Base-by-base conservation (phyloP, 768 basidiomycete genomes). In the Amanita subjunquillea region DNA sequence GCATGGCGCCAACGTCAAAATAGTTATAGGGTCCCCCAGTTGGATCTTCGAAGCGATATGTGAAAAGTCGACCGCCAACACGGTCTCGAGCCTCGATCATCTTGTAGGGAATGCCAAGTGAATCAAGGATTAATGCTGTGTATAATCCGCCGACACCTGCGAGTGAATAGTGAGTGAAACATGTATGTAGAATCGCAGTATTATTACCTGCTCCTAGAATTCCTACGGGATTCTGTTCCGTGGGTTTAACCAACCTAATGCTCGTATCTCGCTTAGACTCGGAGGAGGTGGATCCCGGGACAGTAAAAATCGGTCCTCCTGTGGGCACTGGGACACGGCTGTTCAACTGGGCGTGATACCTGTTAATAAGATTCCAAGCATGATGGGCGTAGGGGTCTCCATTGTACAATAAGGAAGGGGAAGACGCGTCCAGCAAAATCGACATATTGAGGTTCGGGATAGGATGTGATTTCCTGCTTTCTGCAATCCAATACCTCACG, bases 1-100 rank as follows among this genome's bases (percentile, higher is more conserved):
- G 65, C 69, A 70, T 71, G 3, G 69, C 70, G 13, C 70, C 70
- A 22, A 67, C 53, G 32, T 62, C 61, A 27, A 25, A 54, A 23
- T 54, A 54, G 25, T 54, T 42, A 32, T 54, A 49, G 6, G 23
- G 53, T 22, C 23, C 48, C 17, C 37, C 37, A 13, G 20, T 25
- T 37, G 23, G 20, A 38, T 39, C 32, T 37, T 46, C 47, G 55
- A 68, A 68, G 29, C 55, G 55, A 51, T 68, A 54, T 5, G 67
- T 68, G 45, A 49, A 65, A 23, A 67, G 54, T 27, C 67, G 56
- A 3, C 67, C 67, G 4, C 67, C 67, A 36, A 58, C 55, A 15
- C 55, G 55, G n/a, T 57, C 53, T 37, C 47, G 55, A 12, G 62
- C 63, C 50, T 68, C 67, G 23, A 65, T 23, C n/a, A 68, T 60